Evolutionary conservation across 768 basidiomycete species (phyloP).

Genomic region (Agrocybe pediades): DNA sequence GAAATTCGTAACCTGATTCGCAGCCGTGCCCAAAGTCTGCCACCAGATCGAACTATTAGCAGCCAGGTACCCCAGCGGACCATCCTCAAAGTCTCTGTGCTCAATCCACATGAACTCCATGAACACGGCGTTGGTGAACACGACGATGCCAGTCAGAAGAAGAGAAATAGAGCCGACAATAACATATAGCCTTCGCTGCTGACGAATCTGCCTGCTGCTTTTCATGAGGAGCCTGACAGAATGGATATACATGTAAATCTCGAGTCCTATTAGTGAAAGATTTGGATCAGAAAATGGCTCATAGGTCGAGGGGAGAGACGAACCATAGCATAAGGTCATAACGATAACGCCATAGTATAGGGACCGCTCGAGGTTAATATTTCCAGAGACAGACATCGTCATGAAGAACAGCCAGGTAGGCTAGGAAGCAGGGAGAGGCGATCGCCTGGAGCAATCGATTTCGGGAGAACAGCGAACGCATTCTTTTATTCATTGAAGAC

Average conservation of each 20-base stretch:
- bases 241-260: neutral
- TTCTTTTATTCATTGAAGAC: too few relatives aligned
- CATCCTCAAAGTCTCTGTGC: neutral
- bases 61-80: neutral
- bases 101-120: slow-evolving; percentile 3
- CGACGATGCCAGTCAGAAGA: neutral
- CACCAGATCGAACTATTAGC: neutral
- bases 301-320: too few relatives aligned
- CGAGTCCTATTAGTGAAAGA: neutral
- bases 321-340: neutral
- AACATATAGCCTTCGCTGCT: neutral
- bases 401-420: too few relatives aligned
- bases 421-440: too few relatives aligned
- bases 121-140: neutral
- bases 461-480: too few relatives aligned
- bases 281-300: too few relatives aligned
- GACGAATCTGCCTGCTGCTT: neutral
- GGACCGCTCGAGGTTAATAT: neutral
- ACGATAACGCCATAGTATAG: neutral
- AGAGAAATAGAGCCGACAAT: neutral
- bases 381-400: neutral
- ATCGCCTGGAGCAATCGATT: too few relatives aligned
- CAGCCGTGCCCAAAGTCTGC: neutral
- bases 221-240: neutral
- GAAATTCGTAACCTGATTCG: neutral